A percentile compares a stretch with the other conserved stretches of the same genome.
Conservation (phyloP, 2,329 filamentous ascomycete genomes). For the Pseudodiploospora longispora region DNA sequence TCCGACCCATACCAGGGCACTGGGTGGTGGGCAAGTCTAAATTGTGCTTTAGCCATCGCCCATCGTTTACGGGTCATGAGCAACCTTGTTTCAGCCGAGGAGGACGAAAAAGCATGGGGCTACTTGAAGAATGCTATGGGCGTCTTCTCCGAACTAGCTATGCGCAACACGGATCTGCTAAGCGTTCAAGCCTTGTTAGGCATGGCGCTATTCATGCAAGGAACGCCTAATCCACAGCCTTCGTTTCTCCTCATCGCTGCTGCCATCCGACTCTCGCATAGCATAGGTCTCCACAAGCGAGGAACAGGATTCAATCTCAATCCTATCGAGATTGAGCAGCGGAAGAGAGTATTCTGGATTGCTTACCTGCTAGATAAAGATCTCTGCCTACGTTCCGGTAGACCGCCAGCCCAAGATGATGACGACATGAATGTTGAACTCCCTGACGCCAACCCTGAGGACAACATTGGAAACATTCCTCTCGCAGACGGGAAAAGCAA, state of each 20-base stretch:
- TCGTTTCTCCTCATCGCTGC: constrained; percentile 86
- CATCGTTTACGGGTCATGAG: constrained; percentile 92
- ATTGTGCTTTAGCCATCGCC: constrained; percentile 86
- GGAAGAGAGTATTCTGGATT: constrained; percentile 59
- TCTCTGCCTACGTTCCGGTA: constrained; percentile 49
- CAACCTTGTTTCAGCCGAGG: constrained; percentile 80
- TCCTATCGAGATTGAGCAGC: constrained; percentile 87
- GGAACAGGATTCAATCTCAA: constrained; percentile 91
- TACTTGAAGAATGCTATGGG: constrained; percentile 96
- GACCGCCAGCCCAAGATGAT: constrained; percentile 54
- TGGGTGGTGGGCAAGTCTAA: constrained; percentile 97
- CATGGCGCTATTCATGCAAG: constrained; percentile 91
- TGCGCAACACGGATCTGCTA: constrained; percentile 91
- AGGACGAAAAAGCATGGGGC: constrained; percentile 90
- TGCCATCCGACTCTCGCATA: constrained; percentile 84
- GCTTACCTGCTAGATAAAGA: constrained; percentile 60
- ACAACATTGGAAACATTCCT: constrained; percentile 92
- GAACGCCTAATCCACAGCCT: constrained; percentile 92
- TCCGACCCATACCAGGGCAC: constrained; percentile 87
- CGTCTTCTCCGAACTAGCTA: constrained; percentile 83
- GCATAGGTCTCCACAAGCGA: constrained; percentile 89
- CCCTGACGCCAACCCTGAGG: constrained; percentile 79
- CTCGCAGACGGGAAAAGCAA: constrained; percentile 82
- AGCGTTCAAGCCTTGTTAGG: constrained; percentile 91
- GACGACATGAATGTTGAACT: constrained; percentile 90